Conservation (phyloP, 139 green algal species). For the Picocystis salinarum region DNA sequence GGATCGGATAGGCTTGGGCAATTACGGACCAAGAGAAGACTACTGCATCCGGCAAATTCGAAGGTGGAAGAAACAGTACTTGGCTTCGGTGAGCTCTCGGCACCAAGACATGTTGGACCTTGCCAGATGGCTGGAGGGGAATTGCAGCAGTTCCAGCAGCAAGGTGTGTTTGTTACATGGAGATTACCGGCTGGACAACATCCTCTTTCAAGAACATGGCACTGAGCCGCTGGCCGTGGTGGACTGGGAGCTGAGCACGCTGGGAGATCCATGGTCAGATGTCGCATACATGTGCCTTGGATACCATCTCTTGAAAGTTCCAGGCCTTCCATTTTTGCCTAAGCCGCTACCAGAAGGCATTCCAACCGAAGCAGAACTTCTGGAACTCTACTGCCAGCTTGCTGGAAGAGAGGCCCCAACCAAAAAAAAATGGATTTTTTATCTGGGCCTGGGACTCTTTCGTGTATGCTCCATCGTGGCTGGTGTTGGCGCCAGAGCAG, state of each 20-base stretch:
- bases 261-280: conserved; percentile 60
- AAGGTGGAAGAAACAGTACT: conserved; percentile 56
- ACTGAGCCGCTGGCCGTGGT: conserved; percentile 44
- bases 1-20: conserved; percentile 20
- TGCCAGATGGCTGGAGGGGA: conserved; percentile 37
- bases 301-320: conserved; percentile 46
- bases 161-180: conserved; percentile 48
- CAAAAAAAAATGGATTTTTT: conserved; percentile 62
- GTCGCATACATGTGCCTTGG: conserved; percentile 81
- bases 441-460: conserved; percentile 78
- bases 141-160: conserved; percentile 12
- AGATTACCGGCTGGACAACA: conserved; percentile 89
- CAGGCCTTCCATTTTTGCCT: conserved; percentile 7
- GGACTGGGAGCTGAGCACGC: conserved; percentile 94
- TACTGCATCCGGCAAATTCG: conserved; percentile 48
- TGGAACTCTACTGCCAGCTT: conserved; percentile 46
- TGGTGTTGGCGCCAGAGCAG: conserved; percentile 48
- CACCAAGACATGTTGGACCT: conserved; percentile 41
- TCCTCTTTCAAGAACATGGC: conserved; percentile 38
- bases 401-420: conserved; percentile 6
- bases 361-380: conserved; percentile 49
- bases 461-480: conserved; percentile 75
- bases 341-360: conserved; percentile 38
- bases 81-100: conserved; percentile 12
- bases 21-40: conserved; percentile 33